A percentile compares a stretch with the other conserved stretches of the same genome.
Evolutionary conservation across 768 basidiomycete species (phyloP).

Genomic region (Bullera alba): DNA sequence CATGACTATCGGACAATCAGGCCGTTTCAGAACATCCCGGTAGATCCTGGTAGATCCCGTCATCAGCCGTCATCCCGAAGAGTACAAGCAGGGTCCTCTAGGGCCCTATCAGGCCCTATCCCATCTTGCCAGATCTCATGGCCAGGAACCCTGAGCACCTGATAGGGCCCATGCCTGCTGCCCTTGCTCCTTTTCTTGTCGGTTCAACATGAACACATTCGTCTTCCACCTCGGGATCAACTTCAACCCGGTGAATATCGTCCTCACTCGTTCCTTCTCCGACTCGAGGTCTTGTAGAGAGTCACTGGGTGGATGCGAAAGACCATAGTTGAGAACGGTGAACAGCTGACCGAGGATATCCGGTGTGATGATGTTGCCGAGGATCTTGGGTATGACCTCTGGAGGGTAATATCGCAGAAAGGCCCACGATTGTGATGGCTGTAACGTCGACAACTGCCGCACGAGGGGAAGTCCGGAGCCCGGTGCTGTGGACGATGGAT

Average conservation of each 20-base stretch:
- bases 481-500: slow-evolving; percentile 15
- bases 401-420: slow-evolving; percentile 17
- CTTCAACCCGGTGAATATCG: slow-evolving; percentile 16
- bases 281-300: not conserved
- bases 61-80: too few relatives aligned
- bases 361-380: slow-evolving; percentile 24
- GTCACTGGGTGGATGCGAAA: not conserved
- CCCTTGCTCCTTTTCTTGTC: slow-evolving; percentile 9
- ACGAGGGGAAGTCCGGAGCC: slow-evolving; percentile 27
- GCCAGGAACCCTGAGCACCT: slow-evolving; percentile 18
- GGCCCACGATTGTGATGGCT: slow-evolving; percentile 4
- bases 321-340: slow-evolving; percentile 9
- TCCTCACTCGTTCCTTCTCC: slow-evolving; percentile 2
- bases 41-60: too few relatives aligned
- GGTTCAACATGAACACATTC: slow-evolving; percentile 28
- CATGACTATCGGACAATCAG: too few relatives aligned
- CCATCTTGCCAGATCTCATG: slow-evolving; percentile 4
- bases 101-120: too few relatives aligned
- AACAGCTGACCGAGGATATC: slow-evolving; percentile 26
- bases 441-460: slow-evolving; percentile 6
- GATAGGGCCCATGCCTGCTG: slow-evolving; percentile 13
- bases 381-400: slow-evolving; percentile 12
- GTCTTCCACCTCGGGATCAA: slow-evolving; percentile 21
- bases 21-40: too few relatives aligned
- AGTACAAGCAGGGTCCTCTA: too few relatives aligned